Evolutionary conservation across 179 eudicot species (phyloP), one percentile per base, ranked within the genome.

Genomic region (Heliamphora pulchella): DNA sequence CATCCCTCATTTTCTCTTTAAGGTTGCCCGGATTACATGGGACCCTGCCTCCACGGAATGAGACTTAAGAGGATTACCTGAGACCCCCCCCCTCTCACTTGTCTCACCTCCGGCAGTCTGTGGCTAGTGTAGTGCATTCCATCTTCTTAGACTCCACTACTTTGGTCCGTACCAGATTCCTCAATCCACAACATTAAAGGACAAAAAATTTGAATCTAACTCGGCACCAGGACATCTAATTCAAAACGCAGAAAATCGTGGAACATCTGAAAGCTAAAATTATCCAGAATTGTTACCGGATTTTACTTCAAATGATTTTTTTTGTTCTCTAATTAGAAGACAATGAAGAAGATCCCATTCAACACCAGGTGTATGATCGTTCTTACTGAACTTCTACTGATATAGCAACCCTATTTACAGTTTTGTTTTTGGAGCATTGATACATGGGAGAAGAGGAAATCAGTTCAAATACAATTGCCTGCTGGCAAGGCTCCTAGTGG

Each of bases 361-460:
- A 31, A 31, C 31, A 31, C 0, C 18, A 44, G 15, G n/a, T 62
- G 18, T 44, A 47, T 61, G 4, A 3, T 58, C 22, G 8, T 44
- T 5, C 14, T 0, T 8, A 13, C 31, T 43, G 3, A 10, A 55
- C 46, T 2, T 31, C 15, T 58, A 75, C 51, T 57, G 14, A 57
- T 72, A 22, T 61, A 31, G 43, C 18, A 8, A 57, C 31, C 18
- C 3, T 75, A 62, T 57, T 57, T 80, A 85, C 86, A 95, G 98
- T 86, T 95, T 31, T 93, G 93, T 82, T 78, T 88, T 43, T 95
- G 98, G 98, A 93, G 93, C 91, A 93, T 89, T 71, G 97, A 93
- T 79, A 79, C 91, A 6, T 93, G 97, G 98, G 98, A 92, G 84
- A 93, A 89, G 84, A 90, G 87, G 78, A 93, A 86, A 70, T 74